A percentile compares a stretch with the other conserved stretches of the same genome.
These are phyloP conservation scores for Lichtheimia hyalospora DNA, from an alignment of 371 early-diverging fungal genomes.

Conservation along the genomic window DNA sequence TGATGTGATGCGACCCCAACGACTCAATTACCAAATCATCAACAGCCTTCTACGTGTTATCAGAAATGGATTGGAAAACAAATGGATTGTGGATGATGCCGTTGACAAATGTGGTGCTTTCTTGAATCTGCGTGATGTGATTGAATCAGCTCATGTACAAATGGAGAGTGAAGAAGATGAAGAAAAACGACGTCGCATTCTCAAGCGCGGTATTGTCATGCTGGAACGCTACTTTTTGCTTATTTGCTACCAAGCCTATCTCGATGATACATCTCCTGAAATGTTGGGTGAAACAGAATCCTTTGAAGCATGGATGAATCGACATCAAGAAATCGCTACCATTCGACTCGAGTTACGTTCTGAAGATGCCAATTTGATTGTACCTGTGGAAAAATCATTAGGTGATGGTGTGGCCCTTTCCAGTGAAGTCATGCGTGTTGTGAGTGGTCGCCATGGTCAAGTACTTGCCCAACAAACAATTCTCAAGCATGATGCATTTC, in stretches of 20 bases:
- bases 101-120: slow-evolving; percentile 56
- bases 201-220: slow-evolving; percentile 44
- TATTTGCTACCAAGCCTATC: slow-evolving; percentile 65
- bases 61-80: slow-evolving; percentile 61
- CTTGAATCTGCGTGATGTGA: slow-evolving; percentile 51
- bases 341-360: slow-evolving; percentile 53
- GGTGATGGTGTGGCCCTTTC: slow-evolving; percentile 71
- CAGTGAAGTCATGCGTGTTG: slow-evolving; percentile 63
- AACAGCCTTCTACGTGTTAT: slow-evolving; percentile 71
- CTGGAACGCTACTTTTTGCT: slow-evolving; percentile 65
- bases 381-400: slow-evolving; percentile 57
- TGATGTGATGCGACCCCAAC: slow-evolving; percentile 11
- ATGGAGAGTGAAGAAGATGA: slow-evolving; percentile 50
- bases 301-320: slow-evolving; percentile 62
- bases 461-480: slow-evolving; percentile 69
- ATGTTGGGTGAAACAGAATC: slow-evolving; percentile 44
- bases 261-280: slow-evolving; percentile 40
- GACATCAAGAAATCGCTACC: slow-evolving; percentile 61
- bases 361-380: slow-evolving; percentile 34
- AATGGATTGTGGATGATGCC: slow-evolving; percentile 57
- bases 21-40: slow-evolving; percentile 61
- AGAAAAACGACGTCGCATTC: slow-evolving; percentile 22
- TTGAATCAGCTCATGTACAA: slow-evolving; percentile 52
- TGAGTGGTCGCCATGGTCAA: slow-evolving; percentile 57
- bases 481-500: slow-evolving; percentile 71